Conservation (phyloP, 768 basidiomycete genomes). For the Auriculariales sp. region DNA sequence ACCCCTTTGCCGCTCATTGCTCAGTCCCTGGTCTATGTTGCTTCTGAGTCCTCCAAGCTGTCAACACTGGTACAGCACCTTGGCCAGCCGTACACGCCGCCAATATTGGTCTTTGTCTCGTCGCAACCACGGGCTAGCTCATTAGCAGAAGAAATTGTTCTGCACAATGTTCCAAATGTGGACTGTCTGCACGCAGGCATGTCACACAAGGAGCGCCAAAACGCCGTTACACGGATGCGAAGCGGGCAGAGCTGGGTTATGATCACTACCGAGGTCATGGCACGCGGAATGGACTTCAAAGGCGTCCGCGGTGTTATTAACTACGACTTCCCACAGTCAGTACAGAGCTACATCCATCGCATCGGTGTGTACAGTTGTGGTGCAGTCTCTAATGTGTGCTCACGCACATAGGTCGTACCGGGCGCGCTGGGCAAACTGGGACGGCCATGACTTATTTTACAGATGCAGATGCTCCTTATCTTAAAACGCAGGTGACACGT, state of each 20-base stretch:
- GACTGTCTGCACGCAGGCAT: conserved; percentile 87
- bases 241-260: conserved; percentile 87
- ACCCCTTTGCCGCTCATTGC: conserved; percentile 83
- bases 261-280: conserved; percentile 95
- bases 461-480: conserved; percentile 77
- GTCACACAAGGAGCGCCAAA: conserved; percentile 75
- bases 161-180: conserved; percentile 67
- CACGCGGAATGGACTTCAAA: conserved; percentile 95
- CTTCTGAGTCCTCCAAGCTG: conserved; percentile 88
- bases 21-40: conserved; percentile 83
- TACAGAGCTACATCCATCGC: conserved; percentile 91
- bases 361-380: conserved; percentile 41
- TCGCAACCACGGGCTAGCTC: conserved; percentile 76
- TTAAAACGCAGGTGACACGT: conserved; percentile 56
- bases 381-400: not conserved
- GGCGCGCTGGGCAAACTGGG: conserved; percentile 82
- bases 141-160: conserved; percentile 63
- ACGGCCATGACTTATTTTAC: conserved; percentile 95
- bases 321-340: conserved; percentile 90
- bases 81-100: conserved; percentile 72
- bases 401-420: conserved; percentile 60
- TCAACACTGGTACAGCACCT: conserved; percentile 75
- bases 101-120: conserved; percentile 81
- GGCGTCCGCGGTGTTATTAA: conserved; percentile 90
- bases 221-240: conserved; percentile 73